phyloP scores from a whole-genome alignment of 2,329 filamentous ascomycete species.

The Ceratocystis cacaofunesta region DNA sequence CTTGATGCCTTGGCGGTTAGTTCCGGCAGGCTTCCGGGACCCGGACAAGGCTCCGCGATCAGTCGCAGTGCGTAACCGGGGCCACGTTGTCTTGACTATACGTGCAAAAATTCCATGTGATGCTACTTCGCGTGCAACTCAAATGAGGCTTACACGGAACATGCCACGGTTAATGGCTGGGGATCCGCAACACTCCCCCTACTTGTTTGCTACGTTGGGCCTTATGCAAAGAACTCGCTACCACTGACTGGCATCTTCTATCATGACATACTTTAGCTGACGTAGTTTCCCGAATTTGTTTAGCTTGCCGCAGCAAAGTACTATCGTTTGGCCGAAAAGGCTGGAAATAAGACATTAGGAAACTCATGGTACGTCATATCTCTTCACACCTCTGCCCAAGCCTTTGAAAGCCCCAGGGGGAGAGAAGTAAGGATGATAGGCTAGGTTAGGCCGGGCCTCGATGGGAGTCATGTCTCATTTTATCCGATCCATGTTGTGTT shows the following conservation, averaged over 20 bases:
- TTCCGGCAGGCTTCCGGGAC: background rate
- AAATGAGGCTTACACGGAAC: background rate
- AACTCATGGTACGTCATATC: conserved; percentile 68
- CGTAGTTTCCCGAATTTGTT: background rate
- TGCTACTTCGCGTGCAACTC: background rate
- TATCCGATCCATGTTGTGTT: background rate
- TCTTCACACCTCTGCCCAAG: background rate
- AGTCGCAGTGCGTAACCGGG: background rate
- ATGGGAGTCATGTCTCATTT: background rate
- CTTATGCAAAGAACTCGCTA: background rate
- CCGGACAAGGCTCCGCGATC: background rate
- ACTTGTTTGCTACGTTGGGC: background rate
- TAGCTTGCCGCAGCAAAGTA: conserved; percentile 75
- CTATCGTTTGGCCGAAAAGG: conserved; percentile 78
- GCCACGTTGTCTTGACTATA: background rate
- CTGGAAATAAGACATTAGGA: conserved; percentile 77
- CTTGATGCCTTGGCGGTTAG: background rate
- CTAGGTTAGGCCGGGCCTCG: background rate
- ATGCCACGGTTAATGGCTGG: background rate
- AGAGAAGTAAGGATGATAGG: no score
- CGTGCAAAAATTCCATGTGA: background rate
- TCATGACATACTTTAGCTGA: background rate
- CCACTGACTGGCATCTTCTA: background rate
- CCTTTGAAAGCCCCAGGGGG: background rate
- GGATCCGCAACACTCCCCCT: background rate